These are phyloP conservation scores for Hysterium pulicare DNA, from an alignment of 2,329 filamentous ascomycete genomes.

Conservation along the genomic window DNA sequence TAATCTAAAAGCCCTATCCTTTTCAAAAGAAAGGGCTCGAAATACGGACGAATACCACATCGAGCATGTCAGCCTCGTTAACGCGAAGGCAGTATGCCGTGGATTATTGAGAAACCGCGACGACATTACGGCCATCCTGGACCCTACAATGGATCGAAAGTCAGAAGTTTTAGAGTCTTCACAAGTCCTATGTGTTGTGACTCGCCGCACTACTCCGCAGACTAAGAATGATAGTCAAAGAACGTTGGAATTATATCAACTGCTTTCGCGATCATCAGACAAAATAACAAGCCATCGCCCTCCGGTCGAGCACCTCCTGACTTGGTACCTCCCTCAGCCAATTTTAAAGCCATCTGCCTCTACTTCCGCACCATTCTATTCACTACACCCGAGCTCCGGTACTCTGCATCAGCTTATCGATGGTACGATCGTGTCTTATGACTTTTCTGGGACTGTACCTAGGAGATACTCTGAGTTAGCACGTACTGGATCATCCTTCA, in stretches of 20 bases:
- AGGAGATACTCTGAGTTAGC: slow-evolving; percentile 53
- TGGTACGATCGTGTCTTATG: slow-evolving; percentile 58
- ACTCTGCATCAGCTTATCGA: slow-evolving; percentile 59
- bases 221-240: slow-evolving; percentile 7
- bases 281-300: slow-evolving; percentile 24
- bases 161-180: slow-evolving; percentile 33
- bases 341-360: slow-evolving; percentile 9
- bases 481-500: slow-evolving; percentile 50
- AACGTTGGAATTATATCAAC: slow-evolving; percentile 23
- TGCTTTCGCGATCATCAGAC: slow-evolving; percentile 30
- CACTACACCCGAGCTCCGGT: slow-evolving; percentile 62
- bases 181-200: slow-evolving; percentile 32
- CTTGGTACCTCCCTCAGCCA: slow-evolving; percentile 24
- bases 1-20: slow-evolving; percentile 15
- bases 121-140: slow-evolving; percentile 41
- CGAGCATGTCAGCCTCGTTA: slow-evolving; percentile 32
- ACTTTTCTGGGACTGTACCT: slow-evolving; percentile 61
- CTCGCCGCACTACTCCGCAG: slow-evolving; percentile 13
- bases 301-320: slow-evolving; percentile 31
- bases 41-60: slow-evolving; percentile 25
- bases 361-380: slow-evolving; percentile 38
- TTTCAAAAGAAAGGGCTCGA: slow-evolving; percentile 4
- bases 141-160: slow-evolving; percentile 21
- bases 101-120: slow-evolving; percentile 45
- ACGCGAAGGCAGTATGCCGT: slow-evolving; percentile 39